Conservation (phyloP, 495 filamentous ascomycete species). For the Hypomontagnella submonticulosa region DNA sequence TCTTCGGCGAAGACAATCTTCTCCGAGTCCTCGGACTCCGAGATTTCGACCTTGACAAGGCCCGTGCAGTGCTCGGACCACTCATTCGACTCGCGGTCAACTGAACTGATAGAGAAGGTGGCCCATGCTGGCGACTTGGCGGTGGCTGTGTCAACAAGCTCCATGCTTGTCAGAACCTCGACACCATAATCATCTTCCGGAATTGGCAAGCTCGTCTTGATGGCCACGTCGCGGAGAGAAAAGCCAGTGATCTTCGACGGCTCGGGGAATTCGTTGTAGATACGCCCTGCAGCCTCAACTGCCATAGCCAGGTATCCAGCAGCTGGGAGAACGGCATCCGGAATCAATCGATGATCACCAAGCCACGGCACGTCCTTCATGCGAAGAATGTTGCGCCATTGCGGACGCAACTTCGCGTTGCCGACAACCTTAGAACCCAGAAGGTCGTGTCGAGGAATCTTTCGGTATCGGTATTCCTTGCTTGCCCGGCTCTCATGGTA, state of each 20-base stretch:
- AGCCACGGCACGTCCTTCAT: slow-evolving; percentile 63
- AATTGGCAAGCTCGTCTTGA: slow-evolving; percentile 46
- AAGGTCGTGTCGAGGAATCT: slow-evolving; percentile 58
- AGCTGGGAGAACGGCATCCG: slow-evolving; percentile 60
- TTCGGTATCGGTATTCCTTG: slow-evolving; percentile 56
- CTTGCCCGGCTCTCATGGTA: slow-evolving; percentile 56
- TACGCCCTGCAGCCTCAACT: slow-evolving; percentile 54
- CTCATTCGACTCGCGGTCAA: not conserved
- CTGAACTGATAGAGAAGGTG: slow-evolving; percentile 38
- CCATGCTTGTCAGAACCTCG: slow-evolving; percentile 25
- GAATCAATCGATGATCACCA: slow-evolving; percentile 51
- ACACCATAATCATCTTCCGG: slow-evolving; percentile 49
- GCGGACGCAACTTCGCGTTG: slow-evolving; percentile 52
- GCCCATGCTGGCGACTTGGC: slow-evolving; percentile 9
- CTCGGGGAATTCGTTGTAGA: not conserved
- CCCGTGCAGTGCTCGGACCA: slow-evolving; percentile 46
- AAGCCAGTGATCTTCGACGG: slow-evolving; percentile 24
- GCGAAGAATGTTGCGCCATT: slow-evolving; percentile 63
- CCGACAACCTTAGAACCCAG: slow-evolving; percentile 59
- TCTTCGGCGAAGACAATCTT: too few species aligned
- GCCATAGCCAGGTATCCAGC: slow-evolving; percentile 63
- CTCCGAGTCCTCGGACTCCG: not conserved
- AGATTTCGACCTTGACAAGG: slow-evolving; percentile 30
- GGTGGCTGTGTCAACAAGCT: not conserved
- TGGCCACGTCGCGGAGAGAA: slow-evolving; percentile 34